phyloP scores from a whole-genome alignment of 1,284 basidiomycete species.

The Vanrija pseudolonga region DNA sequence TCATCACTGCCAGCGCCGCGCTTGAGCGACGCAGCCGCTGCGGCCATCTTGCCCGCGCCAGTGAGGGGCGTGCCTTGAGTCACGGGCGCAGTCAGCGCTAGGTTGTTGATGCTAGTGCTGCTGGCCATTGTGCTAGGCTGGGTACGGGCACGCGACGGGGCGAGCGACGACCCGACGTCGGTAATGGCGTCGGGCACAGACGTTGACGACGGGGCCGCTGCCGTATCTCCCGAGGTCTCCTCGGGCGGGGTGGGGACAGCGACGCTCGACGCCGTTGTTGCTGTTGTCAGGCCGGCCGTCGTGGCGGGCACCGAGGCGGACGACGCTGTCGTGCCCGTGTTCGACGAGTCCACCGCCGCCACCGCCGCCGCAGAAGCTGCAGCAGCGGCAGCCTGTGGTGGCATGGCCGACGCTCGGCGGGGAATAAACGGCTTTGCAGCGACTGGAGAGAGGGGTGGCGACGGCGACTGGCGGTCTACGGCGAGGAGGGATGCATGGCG shows the following conservation, averaged over 20 bases:
- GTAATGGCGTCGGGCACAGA: background rate
- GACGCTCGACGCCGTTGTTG: conserved; percentile 14
- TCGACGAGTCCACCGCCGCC: background rate
- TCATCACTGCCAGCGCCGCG: conserved; percentile 15
- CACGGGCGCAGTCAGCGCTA: background rate
- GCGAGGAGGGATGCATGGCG: background rate
- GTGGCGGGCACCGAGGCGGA: conserved; percentile 10
- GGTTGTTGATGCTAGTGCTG: background rate
- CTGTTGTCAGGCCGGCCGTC: conserved; percentile 12
- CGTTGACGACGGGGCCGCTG: background rate
- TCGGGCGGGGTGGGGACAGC: conserved; percentile 16
- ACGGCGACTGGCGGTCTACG: background rate
- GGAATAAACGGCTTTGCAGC: background rate
- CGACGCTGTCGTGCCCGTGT: background rate
- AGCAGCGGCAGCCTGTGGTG: no score
- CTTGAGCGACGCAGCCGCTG: conserved; percentile 38
- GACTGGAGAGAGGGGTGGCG: background rate
- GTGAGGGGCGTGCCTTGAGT: conserved; percentile 28
- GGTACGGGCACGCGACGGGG: background rate
- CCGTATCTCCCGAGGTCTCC: no score
- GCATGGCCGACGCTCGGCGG: background rate
- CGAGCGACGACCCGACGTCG: no score
- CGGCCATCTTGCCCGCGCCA: conserved; percentile 39
- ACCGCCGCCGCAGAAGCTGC: no score
- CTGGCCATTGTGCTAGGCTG: background rate